Percentiles rank a stretch among this genome's conserved stretches.
Conservation (phyloP, 2,329 filamentous ascomycete species). For the Aspergillus novofumigatus region DNA sequence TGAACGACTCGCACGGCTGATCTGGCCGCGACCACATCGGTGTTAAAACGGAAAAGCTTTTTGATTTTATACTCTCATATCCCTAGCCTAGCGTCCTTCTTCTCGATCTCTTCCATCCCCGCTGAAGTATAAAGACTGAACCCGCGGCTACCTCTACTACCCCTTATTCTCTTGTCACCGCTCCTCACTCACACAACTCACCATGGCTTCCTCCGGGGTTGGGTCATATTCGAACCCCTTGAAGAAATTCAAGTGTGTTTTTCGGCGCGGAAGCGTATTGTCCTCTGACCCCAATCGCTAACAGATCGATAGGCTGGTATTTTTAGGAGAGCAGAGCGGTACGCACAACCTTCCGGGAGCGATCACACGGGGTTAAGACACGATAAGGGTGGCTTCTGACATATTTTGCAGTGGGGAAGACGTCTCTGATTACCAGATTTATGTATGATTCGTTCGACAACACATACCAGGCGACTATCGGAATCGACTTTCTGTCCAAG, state of each 20-base stretch:
- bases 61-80: conserved; percentile 1
- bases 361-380: not conserved
- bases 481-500: conserved; percentile 99
- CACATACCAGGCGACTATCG: conserved; percentile 98
- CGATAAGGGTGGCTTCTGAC: conserved; percentile 14
- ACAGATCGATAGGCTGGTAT: conserved; percentile 69
- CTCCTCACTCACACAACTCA: conserved; percentile 30
- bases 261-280: not conserved
- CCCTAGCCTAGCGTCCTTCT: conserved; percentile 7
- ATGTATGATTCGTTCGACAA: conserved; percentile 99
- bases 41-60: not conserved
- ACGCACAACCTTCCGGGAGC: conserved; percentile 35
- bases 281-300: conserved; percentile 16
- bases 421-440: conserved; percentile 95
- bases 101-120: conserved; percentile 5
- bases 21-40: conserved; percentile 3
- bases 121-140: conserved; percentile 1
- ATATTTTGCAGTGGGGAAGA: conserved; percentile 76
- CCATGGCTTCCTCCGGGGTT: conserved; percentile 69
- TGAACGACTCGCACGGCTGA: conserved; percentile 7
- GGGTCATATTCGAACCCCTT: conserved; percentile 97
- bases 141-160: conserved; percentile 13
- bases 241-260: conserved; percentile 96
- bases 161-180: conserved; percentile 29
- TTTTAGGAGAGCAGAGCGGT: conserved; percentile 98